Percentiles rank a stretch among this genome's conserved stretches.
Evolutionary conservation across 768 basidiomycete genomes (phyloP).

Genomic region (Amyloporia xantha): DNA sequence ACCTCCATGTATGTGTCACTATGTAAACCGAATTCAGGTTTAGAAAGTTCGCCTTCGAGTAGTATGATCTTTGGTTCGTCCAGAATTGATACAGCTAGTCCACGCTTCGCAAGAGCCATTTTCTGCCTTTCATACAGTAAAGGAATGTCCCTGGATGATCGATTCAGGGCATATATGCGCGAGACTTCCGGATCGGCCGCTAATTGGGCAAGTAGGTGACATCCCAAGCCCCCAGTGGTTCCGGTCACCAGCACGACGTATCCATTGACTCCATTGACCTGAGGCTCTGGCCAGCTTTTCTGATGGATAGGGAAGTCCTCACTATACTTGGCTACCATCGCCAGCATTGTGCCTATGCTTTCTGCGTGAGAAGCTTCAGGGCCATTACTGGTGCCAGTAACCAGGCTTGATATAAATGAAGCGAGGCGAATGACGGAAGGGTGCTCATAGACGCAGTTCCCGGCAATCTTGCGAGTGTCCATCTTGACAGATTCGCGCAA

Average conservation of each 20-base stretch:
- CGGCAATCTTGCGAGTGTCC: neutral
- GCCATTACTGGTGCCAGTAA: neutral
- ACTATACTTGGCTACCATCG: slow-evolving; percentile 36
- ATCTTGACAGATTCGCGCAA: slow-evolving; percentile 8
- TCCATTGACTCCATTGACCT: slow-evolving; percentile 1
- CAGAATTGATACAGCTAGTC: slow-evolving; percentile 8
- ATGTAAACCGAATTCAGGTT: slow-evolving; percentile 12
- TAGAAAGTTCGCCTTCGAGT: slow-evolving; percentile 15
- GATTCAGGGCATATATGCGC: slow-evolving; percentile 23
- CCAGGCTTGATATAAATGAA: too few relatives aligned
- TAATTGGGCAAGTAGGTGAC: slow-evolving; percentile 21
- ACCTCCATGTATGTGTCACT: slow-evolving; percentile 12
- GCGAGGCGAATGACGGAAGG: neutral
- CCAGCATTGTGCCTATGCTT: slow-evolving; percentile 22
- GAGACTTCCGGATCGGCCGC: slow-evolving; percentile 7
- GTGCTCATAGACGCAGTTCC: slow-evolving; percentile 1
- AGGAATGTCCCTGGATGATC: slow-evolving; percentile 6
- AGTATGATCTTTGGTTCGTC: slow-evolving; percentile 11
- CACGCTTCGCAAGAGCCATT: slow-evolving; percentile 12
- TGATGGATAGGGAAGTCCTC: neutral
- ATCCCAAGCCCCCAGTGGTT: slow-evolving; percentile 27
- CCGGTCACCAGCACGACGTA: slow-evolving; percentile 27
- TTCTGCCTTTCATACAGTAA: slow-evolving; percentile 8
- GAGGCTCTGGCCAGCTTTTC: slow-evolving; percentile 5
- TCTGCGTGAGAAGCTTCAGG: neutral